Percentiles rank a stretch among this genome's conserved stretches.
Conservation (phyloP, 1,284 basidiomycete genomes). For the Trichosporon sp. region DNA sequence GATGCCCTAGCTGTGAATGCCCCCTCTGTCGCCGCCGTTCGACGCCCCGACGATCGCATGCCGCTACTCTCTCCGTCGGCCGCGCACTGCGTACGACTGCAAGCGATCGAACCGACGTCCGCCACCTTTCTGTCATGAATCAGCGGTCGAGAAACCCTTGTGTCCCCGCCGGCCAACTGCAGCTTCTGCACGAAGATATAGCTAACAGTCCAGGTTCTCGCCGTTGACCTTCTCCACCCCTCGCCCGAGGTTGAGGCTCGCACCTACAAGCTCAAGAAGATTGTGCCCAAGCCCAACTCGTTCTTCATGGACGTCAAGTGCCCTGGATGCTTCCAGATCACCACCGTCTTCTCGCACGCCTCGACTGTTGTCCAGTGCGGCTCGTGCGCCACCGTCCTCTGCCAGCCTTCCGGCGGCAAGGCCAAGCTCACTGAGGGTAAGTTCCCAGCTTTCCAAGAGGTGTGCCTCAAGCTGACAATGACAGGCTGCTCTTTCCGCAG, state of each 20-base stretch:
- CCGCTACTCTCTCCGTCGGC: not conserved
- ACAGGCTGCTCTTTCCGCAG: constrained; percentile 53
- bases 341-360: constrained; percentile 53
- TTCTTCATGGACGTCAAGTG: constrained; percentile 99
- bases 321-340: constrained; percentile 66
- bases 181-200: not conserved
- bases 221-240: constrained; percentile 97
- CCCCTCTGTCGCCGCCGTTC: not conserved
- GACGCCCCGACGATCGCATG: not conserved
- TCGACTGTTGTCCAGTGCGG: constrained; percentile 62
- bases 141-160: not conserved
- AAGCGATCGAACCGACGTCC: not conserved
- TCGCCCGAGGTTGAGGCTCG: constrained; percentile 77
- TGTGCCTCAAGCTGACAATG: constrained; percentile 12
- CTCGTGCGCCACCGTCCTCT: constrained; percentile 90
- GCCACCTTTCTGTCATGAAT: not conserved
- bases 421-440: constrained; percentile 95
- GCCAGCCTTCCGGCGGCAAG: constrained; percentile 98
- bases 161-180: not conserved
- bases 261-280: constrained; percentile 98
- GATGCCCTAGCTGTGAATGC: not conserved
- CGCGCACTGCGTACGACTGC: not conserved
- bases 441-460: constrained; percentile 40
- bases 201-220: constrained; percentile 70
- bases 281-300: constrained; percentile 95